These are phyloP conservation scores for Xylariaceae sp. DNA, from an alignment of 2,329 filamentous ascomycete species.

Conservation along the genomic window DNA sequence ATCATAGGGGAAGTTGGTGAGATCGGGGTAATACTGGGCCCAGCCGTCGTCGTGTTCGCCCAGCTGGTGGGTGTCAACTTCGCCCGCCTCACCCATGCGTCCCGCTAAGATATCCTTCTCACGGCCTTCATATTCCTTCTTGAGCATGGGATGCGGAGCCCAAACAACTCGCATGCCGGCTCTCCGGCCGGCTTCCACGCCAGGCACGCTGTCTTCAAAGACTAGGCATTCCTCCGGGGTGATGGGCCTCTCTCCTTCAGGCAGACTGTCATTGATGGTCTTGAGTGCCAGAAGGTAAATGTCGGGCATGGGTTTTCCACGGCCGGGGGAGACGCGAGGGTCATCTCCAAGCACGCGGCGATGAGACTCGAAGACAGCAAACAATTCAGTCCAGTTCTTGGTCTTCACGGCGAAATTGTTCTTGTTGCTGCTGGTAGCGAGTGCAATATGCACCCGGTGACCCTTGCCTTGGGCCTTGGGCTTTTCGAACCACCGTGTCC, in stretches of 20 bases:
- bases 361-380: conserved; percentile 62
- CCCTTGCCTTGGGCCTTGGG: conserved; percentile 33
- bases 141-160: conserved; percentile 78
- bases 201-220: conserved; percentile 92
- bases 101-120: conserved; percentile 83
- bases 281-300: conserved; percentile 86
- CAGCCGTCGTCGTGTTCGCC: conserved; percentile 58
- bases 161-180: conserved; percentile 95
- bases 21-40: conserved; percentile 50
- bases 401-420: conserved; percentile 77
- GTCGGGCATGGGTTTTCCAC: conserved; percentile 93
- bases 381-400: conserved; percentile 52
- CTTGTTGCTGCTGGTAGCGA: conserved; percentile 75
- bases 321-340: conserved; percentile 64
- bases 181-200: conserved; percentile 82
- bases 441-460: conserved; percentile 66
- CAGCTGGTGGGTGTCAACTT: conserved; percentile 51
- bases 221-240: conserved; percentile 85
- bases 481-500: conserved; percentile 48
- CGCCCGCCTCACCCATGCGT: conserved; percentile 63
- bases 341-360: conserved; percentile 85
- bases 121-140: conserved; percentile 69
- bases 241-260: conserved; percentile 60
- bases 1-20: conserved; percentile 55
- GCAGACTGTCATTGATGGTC: conserved; percentile 73